Base-by-base conservation (phyloP, 2,329 filamentous ascomycete genomes). In the Cordyceps fumosorosea region DNA sequence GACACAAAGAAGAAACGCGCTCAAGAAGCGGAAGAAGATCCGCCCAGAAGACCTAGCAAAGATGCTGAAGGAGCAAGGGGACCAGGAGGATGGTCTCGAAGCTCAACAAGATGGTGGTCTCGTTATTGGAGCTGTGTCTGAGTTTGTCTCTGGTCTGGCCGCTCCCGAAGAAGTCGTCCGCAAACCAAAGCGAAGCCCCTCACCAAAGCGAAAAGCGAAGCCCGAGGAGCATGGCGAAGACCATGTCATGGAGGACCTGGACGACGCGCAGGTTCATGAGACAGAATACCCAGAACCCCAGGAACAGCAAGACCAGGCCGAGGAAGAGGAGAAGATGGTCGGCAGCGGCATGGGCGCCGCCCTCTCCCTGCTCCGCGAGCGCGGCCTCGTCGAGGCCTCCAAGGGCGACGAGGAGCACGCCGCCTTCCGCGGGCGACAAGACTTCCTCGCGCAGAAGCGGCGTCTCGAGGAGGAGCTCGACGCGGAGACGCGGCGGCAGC, bases 61-160 rank as follows among this genome's bases (percentile, higher is more conserved):
- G 66, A 89, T 95, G 70, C 78, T 99, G 45, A 87, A 86, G 22
- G 83, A 87, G 34, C 85, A 88, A 56, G 82, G 82, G 26, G 77
- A 82, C 0, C 79, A 84, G 11, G 79, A 81, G 48, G 80, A 83
- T 56, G 77, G 78, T 40, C 79, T 79, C 2, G 68, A 69, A 7
- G 73, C 70, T 29, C 67, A 63, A 5, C 72, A 76, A 47, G 71
- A 69, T 2, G 77, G 76, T 34, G 93, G 92, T 1, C 79, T 99
- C 1, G 84, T 97, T n/a, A 93, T 99, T 62, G 93, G 97, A 64
- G 95, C 97, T 71, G 96, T 93, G 0, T 92, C 92, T 0, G 93
- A 96, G 69, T 99, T 99, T 69, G 89, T 99, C 34, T 89, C 92
- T 29, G 91, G 91, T 60, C 76, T 99, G 61, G 89, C 88, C 70